These are phyloP conservation scores for Trichoderma sp. DNA, from an alignment of 2,329 filamentous ascomycete species.

Conservation along the genomic window DNA sequence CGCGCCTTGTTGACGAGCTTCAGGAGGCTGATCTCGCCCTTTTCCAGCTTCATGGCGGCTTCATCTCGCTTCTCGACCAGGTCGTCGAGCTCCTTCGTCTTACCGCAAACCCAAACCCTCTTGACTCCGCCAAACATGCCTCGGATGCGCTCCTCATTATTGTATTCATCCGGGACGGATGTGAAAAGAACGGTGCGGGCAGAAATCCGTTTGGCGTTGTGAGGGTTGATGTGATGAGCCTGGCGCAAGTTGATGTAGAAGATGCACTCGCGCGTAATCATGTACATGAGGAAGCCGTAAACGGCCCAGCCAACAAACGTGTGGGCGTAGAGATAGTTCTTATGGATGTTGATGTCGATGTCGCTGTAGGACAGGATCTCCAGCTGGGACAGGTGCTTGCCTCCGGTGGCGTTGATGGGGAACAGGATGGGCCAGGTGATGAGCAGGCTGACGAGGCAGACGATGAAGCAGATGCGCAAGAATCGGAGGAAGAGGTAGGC, in stretches of 20 bases:
- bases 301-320: constrained; percentile 80
- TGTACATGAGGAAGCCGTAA: constrained; percentile 85
- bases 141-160: constrained; percentile 71
- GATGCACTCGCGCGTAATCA: constrained; percentile 85
- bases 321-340: constrained; percentile 76
- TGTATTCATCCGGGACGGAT: constrained; percentile 75
- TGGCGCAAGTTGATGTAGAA: constrained; percentile 94
- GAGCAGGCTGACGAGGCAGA: constrained; percentile 76
- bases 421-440: constrained; percentile 86
- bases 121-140: constrained; percentile 79
- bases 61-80: constrained; percentile 76
- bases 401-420: constrained; percentile 82
- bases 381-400: constrained; percentile 65
- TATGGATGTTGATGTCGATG: constrained; percentile 54
- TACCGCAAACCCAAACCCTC: constrained; percentile 80
- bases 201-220: constrained; percentile 82
- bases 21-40: constrained; percentile 80
- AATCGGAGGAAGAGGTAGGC: constrained; percentile 87
- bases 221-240: constrained; percentile 84
- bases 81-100: constrained; percentile 73
- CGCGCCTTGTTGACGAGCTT: constrained; percentile 54
- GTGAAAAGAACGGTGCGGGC: constrained; percentile 93
- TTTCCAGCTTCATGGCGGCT: constrained; percentile 76
- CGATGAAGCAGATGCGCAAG: constrained; percentile 72
- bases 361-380: constrained; percentile 47